Percentiles rank a stretch among this genome's conserved stretches.
phyloP scores from a whole-genome alignment of 2,329 filamentous ascomycete species.

The Davidsoniella virescens region DNA sequence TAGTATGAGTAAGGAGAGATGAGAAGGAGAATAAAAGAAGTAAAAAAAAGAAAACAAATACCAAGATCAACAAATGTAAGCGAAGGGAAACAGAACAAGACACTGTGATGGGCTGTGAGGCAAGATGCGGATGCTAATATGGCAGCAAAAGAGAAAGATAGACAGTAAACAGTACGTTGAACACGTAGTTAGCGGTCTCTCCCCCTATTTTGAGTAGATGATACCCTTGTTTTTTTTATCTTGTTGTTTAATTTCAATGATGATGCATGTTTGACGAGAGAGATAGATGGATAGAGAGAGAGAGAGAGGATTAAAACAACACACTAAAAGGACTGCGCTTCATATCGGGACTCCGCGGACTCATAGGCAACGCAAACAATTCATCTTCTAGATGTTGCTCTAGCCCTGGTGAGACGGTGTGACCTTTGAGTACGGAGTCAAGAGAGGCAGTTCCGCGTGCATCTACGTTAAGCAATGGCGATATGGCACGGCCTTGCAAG shows the following conservation, averaged over 20 bases:
- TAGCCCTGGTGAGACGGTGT: background rate
- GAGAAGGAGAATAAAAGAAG: background rate
- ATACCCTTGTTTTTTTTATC: background rate
- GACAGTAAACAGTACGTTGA: background rate
- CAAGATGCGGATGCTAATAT: background rate
- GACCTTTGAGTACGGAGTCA: conserved; percentile 7
- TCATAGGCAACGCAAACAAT: conserved; percentile 74
- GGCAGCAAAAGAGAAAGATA: background rate
- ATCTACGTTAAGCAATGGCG: conserved; percentile 5
- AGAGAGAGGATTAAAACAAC: conserved; percentile 18
- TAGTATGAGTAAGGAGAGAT: background rate
- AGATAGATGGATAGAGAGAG: background rate
- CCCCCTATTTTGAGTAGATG: background rate
- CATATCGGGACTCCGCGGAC: conserved; percentile 73
- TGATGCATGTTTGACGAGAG: background rate
- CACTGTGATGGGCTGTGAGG: background rate
- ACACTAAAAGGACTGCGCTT: conserved; percentile 64
- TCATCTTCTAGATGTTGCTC: conserved; percentile 46
- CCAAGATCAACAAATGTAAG: conserved; percentile 1
- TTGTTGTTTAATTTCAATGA: background rate
- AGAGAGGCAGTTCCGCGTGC: conserved; percentile 8
- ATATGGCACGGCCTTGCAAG: conserved; percentile 12
- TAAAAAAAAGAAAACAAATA: background rate
- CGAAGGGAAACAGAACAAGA: background rate
- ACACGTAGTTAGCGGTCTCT: background rate